Base-by-base conservation (phyloP, 805 yeast species). In the Metschnikowia koreensis region DNA sequence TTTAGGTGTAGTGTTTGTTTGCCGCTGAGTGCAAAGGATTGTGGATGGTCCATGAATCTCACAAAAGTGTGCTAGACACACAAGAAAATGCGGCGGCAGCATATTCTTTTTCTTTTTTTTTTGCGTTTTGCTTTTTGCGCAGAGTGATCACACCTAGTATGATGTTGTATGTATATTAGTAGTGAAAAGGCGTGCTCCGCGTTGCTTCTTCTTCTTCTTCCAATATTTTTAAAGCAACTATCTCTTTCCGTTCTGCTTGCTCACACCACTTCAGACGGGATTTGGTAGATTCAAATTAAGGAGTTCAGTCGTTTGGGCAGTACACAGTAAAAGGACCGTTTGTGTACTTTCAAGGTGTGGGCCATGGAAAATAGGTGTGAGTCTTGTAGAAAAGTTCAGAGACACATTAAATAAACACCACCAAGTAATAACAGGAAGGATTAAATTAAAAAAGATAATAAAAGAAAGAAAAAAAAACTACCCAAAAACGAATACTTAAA, bases 21-120 rank as follows among this genome's bases (percentile, higher is more conserved):
- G 54, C 22, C 42, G 57, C 58, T 84, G 89, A 0, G 91, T 84
- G 56, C 88, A 85, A 62, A 84, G 66, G 1, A 87, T 71, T 39
- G 83, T 78, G 11, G 83, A 73, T 0, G 93, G 92, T 0, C 93
- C 93, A 62, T 87, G 92, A 22, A 82, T 77, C 66, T 87, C 93
- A 65, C 93, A 87, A 65, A 87, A 87, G 63, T 87, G 93, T 0
- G 89, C 85, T 44, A 87, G 64, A 17, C 87, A 74, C 9, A 82
- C 66, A 10, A 79, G 77, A 61, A 70, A 80, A 39, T 75, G 69
- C 33, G 64, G 60, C 73, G 17, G 28, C 22, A 29, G 1, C 48
- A 45, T 38, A 6, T 6, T 31, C 3, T 22, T 22, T 4, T 22
- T 38, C 6, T 6, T 31, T 10, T 22, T 22, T 4, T 22, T 22